Evolutionary conservation across 106 monocot genomes (phyloP).

Genomic region (Dendrobium chrysotoxum): DNA sequence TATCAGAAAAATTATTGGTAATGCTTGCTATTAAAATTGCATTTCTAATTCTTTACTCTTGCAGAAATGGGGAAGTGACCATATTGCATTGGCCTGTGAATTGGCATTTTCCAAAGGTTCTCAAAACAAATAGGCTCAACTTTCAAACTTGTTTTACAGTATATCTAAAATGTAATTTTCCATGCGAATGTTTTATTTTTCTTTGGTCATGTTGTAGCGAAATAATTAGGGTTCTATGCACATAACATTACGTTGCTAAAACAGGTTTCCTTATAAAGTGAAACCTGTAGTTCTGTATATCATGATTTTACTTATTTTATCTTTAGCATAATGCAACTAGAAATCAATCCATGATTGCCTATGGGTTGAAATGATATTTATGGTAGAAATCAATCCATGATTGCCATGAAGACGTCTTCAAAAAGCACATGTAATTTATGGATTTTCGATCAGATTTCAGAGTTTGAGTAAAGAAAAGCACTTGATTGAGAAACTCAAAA

Average conservation of each 20-base stretch:
- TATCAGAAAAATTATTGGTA: neutral
- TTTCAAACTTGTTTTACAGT: neutral
- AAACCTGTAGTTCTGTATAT: neutral
- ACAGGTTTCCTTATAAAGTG: no score
- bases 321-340: neutral
- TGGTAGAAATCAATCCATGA: neutral
- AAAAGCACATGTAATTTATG: no score
- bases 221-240: neutral
- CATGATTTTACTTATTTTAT: neutral
- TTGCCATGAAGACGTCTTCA: neutral
- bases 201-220: neutral
- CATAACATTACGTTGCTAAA: no score
- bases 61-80: constrained; percentile 83
- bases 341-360: neutral
- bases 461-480: no score
- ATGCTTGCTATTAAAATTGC: neutral
- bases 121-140: constrained; percentile 6
- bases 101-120: constrained; percentile 33
- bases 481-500: no score
- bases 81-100: constrained; percentile 60
- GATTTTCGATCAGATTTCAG: no score
- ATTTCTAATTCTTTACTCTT: neutral
- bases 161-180: neutral
- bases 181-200: neutral
- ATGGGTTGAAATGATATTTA: no score